Evolutionary conservation across 805 yeast species (phyloP), one percentile per base, ranked within the genome.

Genomic region (Naumovozyma castellii): DNA sequence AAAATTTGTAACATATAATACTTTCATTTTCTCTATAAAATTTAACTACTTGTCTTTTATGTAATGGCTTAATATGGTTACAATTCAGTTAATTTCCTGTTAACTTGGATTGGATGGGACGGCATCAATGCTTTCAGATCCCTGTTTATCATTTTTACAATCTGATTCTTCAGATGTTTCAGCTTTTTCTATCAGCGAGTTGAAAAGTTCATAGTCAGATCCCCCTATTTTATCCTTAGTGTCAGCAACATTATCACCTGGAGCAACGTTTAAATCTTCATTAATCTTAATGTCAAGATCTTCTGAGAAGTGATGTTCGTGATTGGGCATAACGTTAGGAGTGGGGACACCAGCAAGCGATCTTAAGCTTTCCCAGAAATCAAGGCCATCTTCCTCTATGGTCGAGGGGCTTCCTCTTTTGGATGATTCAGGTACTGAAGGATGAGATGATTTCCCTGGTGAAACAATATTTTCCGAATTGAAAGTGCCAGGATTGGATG

Each of bases 311-410:
- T n/a, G n/a, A n/a, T n/a, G n/a, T n/a, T n/a, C 36, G 13, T 33
- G 13, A 29, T 35, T 32, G 2, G 39, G 18, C 4, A 8, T 22
- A 8, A n/a, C n/a, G n/a, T 41, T 37, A 14, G 43, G 16, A 18
- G 25, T 34, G 8, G 53, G 47, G 18, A 37, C 54, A 34, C 71
- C 72, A 1, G 79, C 73, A 17, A 79, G 53, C 14, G 76, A 68
- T 36, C 80, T 66, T 72, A 80, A 68, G 2, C 77, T 74, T 45
- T 80, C 87, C 82, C 84, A 80, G 53, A 79, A 80, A 54, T 79
- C 86, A 27, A 73, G 48, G 17, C 75, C 85, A 43, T 76, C 85
- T 32, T 77, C 84, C 3, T 69, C 58, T 8, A 22, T 43, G 32
- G 12, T 32, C 30, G 9, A 37, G 41, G 13, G 13, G 5, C 14